Conservation (phyloP, 306 rosid species). For the Abrus precatorius region DNA sequence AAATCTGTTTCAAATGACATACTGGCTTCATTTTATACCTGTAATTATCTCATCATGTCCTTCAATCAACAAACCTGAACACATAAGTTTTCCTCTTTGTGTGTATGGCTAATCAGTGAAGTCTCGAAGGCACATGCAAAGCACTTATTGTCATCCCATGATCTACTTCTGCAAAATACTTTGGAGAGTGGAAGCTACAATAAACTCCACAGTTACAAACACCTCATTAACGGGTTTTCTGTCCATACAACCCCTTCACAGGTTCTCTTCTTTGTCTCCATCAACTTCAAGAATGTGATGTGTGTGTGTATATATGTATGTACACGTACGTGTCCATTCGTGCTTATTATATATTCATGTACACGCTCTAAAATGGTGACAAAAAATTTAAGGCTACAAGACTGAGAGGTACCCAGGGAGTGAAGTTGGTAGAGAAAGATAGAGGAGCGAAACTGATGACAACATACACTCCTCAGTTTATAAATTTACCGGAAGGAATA, state of each 20-base stretch:
- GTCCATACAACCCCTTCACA: conserved; percentile 83
- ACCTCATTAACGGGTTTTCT: conserved; percentile 78
- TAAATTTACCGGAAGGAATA: conserved; percentile 44
- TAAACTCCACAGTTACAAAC: conserved; percentile 79
- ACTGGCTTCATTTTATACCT: no score
- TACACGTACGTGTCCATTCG: not conserved
- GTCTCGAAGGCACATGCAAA: conserved; percentile 57
- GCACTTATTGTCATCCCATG: conserved; percentile 65
- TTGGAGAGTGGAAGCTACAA: conserved; percentile 73
- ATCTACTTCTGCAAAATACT: conserved; percentile 62
- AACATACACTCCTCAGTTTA: conserved; percentile 56
- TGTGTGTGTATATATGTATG: not conserved
- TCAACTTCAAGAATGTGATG: no score
- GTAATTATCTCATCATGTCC: not conserved
- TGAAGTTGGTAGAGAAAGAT: conserved; percentile 55
- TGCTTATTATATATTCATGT: not conserved
- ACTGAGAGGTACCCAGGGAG: conserved; percentile 49
- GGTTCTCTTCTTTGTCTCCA: conserved; percentile 49
- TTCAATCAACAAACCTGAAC: not conserved
- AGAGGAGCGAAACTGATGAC: conserved; percentile 51
- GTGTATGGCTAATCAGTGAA: conserved; percentile 53
- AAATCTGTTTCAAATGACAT: not conserved
- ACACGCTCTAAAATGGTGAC: not conserved
- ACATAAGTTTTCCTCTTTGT: not conserved
- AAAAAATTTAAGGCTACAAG: conserved; percentile 46